Evolutionary conservation across 495 filamentous ascomycete genomes (phyloP).

Genomic region (Penicillium paxilli): DNA sequence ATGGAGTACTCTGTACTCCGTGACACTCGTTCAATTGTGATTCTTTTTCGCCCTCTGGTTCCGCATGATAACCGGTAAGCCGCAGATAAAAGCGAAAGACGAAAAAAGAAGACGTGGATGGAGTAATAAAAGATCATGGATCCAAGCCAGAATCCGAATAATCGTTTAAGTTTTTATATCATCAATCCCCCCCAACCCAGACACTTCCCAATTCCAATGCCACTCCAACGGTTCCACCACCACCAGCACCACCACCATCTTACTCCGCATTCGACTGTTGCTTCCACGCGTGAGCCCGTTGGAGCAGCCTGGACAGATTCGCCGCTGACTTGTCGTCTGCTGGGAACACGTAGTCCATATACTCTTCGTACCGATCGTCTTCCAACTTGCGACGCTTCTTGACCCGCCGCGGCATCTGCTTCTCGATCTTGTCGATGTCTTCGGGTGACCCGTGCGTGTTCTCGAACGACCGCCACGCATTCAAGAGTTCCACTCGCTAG

Average conservation of each 20-base stretch:
- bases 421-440: slow-evolving; percentile 81
- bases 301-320: slow-evolving; percentile 78
- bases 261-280: slow-evolving; percentile 51
- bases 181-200: neutral
- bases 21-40: no score
- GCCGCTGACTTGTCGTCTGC: slow-evolving; percentile 89
- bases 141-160: no score
- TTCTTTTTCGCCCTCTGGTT: no score
- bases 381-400: slow-evolving; percentile 95
- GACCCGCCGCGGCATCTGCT: slow-evolving; percentile 88
- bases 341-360: slow-evolving; percentile 96
- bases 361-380: slow-evolving; percentile 96
- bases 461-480: slow-evolving; percentile 91
- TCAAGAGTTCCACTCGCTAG: slow-evolving; percentile 79
- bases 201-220: neutral
- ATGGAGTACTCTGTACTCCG: no score
- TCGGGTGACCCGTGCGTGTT: slow-evolving; percentile 73
- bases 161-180: neutral
- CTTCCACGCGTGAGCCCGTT: slow-evolving; percentile 90
- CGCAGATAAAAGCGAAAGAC: no score
- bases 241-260: neutral
- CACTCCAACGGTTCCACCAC: neutral
- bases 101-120: no score
- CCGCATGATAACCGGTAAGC: no score
- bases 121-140: no score